Evolutionary conservation across 2,329 filamentous ascomycete genomes (phyloP).

Genomic region (Diaporthe ilicicola): DNA sequence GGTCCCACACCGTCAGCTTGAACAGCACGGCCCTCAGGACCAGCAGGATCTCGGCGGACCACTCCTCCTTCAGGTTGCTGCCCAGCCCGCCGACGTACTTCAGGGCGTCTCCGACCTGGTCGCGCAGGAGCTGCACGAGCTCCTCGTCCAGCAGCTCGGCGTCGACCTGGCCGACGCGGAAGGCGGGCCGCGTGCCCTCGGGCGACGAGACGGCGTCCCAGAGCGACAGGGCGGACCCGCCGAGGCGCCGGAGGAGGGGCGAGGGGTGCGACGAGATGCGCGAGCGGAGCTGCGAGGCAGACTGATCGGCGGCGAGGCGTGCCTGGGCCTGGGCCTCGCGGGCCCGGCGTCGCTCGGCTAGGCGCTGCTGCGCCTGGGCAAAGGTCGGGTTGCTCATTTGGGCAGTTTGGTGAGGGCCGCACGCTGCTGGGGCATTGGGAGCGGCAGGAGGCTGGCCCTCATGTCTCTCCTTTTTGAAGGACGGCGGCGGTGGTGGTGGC

Average conservation of each 20-base stretch:
- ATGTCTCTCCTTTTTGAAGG: background rate
- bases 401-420: constrained; percentile 15
- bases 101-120: constrained; percentile 85
- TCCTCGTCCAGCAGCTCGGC: constrained; percentile 95
- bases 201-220: constrained; percentile 79
- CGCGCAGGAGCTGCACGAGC: constrained; percentile 83
- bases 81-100: constrained; percentile 65
- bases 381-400: constrained; percentile 72
- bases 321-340: constrained; percentile 74
- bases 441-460: background rate
- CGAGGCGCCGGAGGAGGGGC: constrained; percentile 64
- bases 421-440: background rate
- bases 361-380: constrained; percentile 86
- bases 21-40: constrained; percentile 82
- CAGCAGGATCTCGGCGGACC: constrained; percentile 84
- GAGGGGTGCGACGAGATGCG: constrained; percentile 63
- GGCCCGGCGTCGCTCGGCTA: constrained; percentile 80
- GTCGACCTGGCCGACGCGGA: constrained; percentile 95
- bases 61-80: constrained; percentile 81
- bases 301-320: constrained; percentile 55
- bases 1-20: constrained; percentile 96
- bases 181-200: constrained; percentile 83
- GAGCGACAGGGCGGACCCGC: constrained; percentile 61
- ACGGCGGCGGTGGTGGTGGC: background rate
- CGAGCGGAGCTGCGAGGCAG: constrained; percentile 46